Percentiles rank a stretch among this genome's conserved stretches.
These are phyloP conservation scores for Paramecium primaurelia DNA, from an alignment of 73 alveolate genomes.

Conservation along the genomic window DNA sequence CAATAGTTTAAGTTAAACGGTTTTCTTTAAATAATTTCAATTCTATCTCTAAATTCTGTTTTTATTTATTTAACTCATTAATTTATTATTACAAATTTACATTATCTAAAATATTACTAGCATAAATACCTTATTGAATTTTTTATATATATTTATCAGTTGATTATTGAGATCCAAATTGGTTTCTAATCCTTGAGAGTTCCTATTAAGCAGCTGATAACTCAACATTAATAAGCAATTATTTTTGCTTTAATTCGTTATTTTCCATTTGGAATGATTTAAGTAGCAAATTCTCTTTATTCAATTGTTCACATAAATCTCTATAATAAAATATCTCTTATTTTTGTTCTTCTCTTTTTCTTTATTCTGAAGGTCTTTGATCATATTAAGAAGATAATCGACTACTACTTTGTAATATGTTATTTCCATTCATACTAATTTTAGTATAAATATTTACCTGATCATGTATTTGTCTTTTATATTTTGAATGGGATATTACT, in stretches of 20 bases:
- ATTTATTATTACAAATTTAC: neutral
- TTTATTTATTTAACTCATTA: neutral
- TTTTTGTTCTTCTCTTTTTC: neutral
- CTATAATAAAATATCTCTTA: neutral
- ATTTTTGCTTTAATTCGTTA: neutral
- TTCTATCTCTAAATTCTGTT: neutral
- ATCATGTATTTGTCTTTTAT: neutral
- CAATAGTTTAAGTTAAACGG: neutral
- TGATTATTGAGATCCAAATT: neutral
- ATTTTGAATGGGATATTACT: neutral
- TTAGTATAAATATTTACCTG: neutral
- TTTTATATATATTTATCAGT: neutral
- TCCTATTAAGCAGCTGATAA: neutral
- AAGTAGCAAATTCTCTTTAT: neutral
- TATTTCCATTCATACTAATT: neutral
- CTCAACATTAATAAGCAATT: neutral
- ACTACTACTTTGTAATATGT: neutral
- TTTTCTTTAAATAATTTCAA: neutral
- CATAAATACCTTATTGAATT: neutral
- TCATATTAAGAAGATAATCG: neutral
- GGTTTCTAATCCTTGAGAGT: neutral
- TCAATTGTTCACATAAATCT: neutral
- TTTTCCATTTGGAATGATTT: neutral
- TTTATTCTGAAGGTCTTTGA: neutral
- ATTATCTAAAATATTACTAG: neutral